Base-by-base conservation (phyloP, 176 grass and related monocot genomes). In the Canna indica region DNA sequence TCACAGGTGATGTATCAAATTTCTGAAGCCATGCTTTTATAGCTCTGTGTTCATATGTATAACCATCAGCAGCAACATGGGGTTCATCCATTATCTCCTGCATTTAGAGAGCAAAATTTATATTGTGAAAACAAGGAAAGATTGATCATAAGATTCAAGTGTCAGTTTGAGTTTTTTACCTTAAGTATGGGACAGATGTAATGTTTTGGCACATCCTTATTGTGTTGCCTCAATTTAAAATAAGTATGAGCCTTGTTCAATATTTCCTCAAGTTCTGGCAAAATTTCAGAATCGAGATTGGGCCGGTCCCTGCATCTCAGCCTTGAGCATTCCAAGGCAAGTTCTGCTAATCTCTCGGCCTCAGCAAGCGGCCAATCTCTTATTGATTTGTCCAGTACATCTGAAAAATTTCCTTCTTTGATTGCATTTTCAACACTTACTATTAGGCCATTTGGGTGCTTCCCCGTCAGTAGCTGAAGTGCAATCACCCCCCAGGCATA, bases 81-180 rank as follows among this genome's bases (percentile, higher is more conserved):
- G 91, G 91, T 71, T 96, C 70, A 0, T 84, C 83, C 91, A 96
- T 96, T 42, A 96, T 75, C 63, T 82, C 88, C 91, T 96, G 80
- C 61, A 59, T 60, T 15, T 46, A 67, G 75, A 65, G 9, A 75
- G 41, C 29, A 68, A 68, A 50, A 59, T 64, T 30, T 56, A 78
- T 33, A 16, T 68, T 22, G 34, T 60, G 64, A 52, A 35, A 34
- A 5, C 15, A 14, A 48, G 60, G 32, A 4, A 1, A 53, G 17
- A 47, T 3, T 36, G 26, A 14, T 1, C 15, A 46, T n/a, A 26
- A 46, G 7, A 75, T 28, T 64, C 1, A 58, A 48, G 33, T 12
- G 56, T 2, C 20, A 31, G 1, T 20, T 39, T 73, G 7, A 71
- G 67, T 44, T 80, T 44, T 80, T 82, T 88, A 96, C 91, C 88